Conservation (phyloP, 163 green algal genomes). For the Coccomyxa subellipsoidea region DNA sequence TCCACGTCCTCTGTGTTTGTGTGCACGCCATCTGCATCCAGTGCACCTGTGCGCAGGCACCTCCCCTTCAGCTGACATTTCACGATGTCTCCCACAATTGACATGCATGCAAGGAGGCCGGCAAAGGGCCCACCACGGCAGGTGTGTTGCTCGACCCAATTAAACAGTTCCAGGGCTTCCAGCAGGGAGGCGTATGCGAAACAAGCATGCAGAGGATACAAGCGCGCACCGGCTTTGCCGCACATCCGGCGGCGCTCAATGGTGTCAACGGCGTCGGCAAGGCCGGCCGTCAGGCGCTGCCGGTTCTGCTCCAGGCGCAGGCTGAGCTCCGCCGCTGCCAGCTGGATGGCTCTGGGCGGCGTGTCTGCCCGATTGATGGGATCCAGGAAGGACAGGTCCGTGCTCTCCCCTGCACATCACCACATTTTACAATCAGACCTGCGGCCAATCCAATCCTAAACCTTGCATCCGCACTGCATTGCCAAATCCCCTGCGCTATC, state of each 20-base stretch:
- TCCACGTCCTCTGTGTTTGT: slow-evolving; percentile 54
- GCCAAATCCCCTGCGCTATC: background rate
- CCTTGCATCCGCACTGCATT: no score
- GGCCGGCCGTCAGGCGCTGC: slow-evolving; percentile 18
- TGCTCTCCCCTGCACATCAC: slow-evolving; percentile 11
- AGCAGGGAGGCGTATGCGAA: background rate
- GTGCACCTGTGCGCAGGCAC: slow-evolving; percentile 8
- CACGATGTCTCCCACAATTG: no score
- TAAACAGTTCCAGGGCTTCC: no score
- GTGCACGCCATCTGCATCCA: slow-evolving; percentile 41
- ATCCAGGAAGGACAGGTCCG: slow-evolving; percentile 31
- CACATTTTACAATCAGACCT: background rate
- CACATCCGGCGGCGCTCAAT: slow-evolving; percentile 36
- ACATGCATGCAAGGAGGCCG: no score
- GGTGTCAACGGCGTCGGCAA: background rate
- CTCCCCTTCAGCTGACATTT: background rate
- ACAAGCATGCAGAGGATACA: background rate
- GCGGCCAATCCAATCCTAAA: background rate
- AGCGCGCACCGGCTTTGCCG: slow-evolving; percentile 21
- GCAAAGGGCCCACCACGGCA: no score
- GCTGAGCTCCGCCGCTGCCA: slow-evolving; percentile 58
- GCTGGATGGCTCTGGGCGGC: slow-evolving; percentile 31
- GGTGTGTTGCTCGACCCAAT: no score
- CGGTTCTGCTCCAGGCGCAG: slow-evolving; percentile 64
- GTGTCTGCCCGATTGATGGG: slow-evolving; percentile 28